Conservation (phyloP, 305 asterid genomes). For the Coffea humblotiana region DNA sequence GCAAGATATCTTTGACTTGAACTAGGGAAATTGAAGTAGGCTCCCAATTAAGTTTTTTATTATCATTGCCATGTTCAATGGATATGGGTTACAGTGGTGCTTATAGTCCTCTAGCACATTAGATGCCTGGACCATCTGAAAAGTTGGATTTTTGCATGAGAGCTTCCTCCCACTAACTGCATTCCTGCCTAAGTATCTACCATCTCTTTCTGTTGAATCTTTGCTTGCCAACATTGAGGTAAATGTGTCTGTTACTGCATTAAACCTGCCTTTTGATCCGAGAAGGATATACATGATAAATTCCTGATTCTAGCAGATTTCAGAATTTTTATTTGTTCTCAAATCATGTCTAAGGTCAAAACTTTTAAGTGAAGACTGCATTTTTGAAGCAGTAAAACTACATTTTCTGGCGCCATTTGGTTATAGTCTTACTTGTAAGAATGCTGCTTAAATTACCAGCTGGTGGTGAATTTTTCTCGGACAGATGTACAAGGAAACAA, state of each 20-base stretch:
- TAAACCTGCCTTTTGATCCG: neutral
- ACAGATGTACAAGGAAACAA: slow-evolving; percentile 34
- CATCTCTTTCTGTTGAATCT: neutral
- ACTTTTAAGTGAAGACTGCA: neutral
- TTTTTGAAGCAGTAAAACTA: neutral
- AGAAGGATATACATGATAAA: neutral
- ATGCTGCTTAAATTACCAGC: slow-evolving; percentile 1
- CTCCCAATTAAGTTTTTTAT: neutral
- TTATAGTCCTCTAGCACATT: neutral
- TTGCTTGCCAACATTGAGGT: neutral
- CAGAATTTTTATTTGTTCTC: neutral
- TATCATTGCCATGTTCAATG: neutral
- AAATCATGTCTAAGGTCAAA: neutral
- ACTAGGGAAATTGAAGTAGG: neutral
- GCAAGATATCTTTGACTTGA: neutral
- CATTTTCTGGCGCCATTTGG: neutral
- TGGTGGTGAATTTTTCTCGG: slow-evolving; percentile 31
- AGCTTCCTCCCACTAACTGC: neutral
- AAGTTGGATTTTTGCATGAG: neutral
- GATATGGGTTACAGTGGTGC: neutral
- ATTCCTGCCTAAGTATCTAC: neutral
- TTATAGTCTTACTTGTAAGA: neutral
- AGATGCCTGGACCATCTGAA: neutral
- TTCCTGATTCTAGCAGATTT: neutral
- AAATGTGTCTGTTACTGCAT: neutral